Evolutionary conservation across 2,329 filamentous ascomycete species (phyloP).

Genomic region (Erysiphe pulchra): DNA sequence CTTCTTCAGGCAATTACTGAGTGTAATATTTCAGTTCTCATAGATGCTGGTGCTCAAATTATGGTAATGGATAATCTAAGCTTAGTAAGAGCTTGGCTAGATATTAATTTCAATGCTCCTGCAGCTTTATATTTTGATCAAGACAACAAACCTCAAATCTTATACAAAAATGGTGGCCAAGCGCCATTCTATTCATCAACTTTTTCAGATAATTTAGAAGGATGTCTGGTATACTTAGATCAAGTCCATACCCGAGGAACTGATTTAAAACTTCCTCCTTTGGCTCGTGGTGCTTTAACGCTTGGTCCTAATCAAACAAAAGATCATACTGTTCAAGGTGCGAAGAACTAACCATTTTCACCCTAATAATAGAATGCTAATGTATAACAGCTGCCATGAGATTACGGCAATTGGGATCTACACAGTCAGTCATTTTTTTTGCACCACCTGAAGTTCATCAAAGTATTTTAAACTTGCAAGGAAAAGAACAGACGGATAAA

Average conservation of each 20-base stretch:
- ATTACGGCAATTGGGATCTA: slow-evolving; percentile 26
- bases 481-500: neutral
- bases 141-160: slow-evolving; percentile 3
- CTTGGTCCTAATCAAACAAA: slow-evolving; percentile 6
- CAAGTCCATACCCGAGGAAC: slow-evolving; percentile 8
- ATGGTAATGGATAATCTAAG: slow-evolving; percentile 26
- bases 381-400: slow-evolving; percentile 31
- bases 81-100: slow-evolving; percentile 6
- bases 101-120: slow-evolving; percentile 1
- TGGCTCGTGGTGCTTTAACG: slow-evolving; percentile 5
- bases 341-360: neutral
- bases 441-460: slow-evolving; percentile 13
- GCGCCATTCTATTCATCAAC: slow-evolving; percentile 5
- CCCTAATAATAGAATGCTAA: neutral
- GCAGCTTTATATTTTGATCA: slow-evolving; percentile 3
- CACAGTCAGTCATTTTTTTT: slow-evolving; percentile 9
- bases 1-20: slow-evolving; percentile 18
- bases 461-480: slow-evolving; percentile 26
- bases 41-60: slow-evolving; percentile 38
- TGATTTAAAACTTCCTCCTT: slow-evolving; percentile 6
- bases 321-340: slow-evolving; percentile 24
- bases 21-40: slow-evolving; percentile 23
- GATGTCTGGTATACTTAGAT: slow-evolving; percentile 7
- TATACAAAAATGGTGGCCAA: slow-evolving; percentile 2
- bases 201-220: slow-evolving; percentile 5